Percentiles rank a stretch among this genome's conserved stretches.
These are phyloP conservation scores for Tilletia walkeri DNA, from an alignment of 1,284 basidiomycete genomes.

Conservation along the genomic window DNA sequence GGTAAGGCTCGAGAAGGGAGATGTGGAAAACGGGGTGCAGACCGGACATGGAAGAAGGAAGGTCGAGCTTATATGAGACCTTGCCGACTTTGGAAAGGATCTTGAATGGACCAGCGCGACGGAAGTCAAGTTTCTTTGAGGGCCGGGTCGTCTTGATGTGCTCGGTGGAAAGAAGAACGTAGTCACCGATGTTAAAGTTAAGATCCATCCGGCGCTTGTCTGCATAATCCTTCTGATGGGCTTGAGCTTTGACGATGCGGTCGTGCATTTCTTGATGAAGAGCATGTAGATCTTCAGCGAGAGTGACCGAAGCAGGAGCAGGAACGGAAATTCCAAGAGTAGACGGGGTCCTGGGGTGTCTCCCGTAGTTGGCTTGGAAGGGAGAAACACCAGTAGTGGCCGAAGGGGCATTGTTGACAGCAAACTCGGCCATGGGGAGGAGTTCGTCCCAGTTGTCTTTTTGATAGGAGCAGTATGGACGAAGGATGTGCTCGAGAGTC, in stretches of 20 bases:
- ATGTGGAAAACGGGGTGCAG: constrained; percentile 60
- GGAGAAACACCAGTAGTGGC: constrained; percentile 55
- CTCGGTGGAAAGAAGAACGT: background rate
- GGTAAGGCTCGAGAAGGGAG: constrained; percentile 56
- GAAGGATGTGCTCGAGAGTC: constrained; percentile 56
- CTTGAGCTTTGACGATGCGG: background rate
- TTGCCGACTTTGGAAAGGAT: constrained; percentile 48
- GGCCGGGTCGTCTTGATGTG: background rate
- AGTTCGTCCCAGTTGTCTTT: constrained; percentile 60
- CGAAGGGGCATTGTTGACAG: constrained; percentile 60
- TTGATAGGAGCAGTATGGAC: constrained; percentile 55
- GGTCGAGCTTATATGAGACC: constrained; percentile 30
- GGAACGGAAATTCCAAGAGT: constrained; percentile 18
- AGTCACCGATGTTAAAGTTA: background rate
- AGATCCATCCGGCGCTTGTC: background rate
- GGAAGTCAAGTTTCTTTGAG: constrained; percentile 32
- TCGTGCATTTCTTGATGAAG: background rate
- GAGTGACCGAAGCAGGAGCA: background rate
- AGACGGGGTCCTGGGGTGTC: constrained; percentile 46
- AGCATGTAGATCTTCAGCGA: background rate
- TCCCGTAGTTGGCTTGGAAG: constrained; percentile 58
- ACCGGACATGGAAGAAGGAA: constrained; percentile 36
- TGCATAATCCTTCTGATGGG: background rate
- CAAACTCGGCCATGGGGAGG: constrained; percentile 60
- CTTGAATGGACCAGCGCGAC: constrained; percentile 57